These are phyloP conservation scores for Dryas integrifolia DNA, from an alignment of 331 rosid genomes.

Conservation along the genomic window DNA sequence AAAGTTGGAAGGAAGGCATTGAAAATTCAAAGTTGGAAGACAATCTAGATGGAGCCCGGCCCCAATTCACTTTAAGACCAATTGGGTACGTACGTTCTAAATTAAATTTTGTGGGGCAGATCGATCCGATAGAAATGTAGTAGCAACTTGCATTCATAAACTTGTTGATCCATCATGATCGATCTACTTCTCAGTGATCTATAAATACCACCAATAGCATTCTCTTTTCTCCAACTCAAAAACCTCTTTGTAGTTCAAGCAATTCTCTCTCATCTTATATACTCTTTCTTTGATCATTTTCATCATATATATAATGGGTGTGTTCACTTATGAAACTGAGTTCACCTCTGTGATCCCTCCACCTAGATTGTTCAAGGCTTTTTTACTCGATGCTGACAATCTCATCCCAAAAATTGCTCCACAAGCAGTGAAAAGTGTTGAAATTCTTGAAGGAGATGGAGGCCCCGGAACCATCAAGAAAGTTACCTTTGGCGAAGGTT, in stretches of 20 bases:
- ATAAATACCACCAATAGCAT: not conserved
- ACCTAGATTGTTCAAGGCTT: constrained; percentile 58
- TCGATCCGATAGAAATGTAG: not conserved
- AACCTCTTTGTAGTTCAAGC: too few species aligned
- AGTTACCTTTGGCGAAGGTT: constrained; percentile 34
- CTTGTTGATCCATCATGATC: too few species aligned
- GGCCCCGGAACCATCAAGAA: constrained; percentile 69
- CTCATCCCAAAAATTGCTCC: constrained; percentile 53
- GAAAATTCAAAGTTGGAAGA: constrained; percentile 11
- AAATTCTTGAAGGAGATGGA: constrained; percentile 51
- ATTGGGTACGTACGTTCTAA: not conserved
- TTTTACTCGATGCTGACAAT: constrained; percentile 43
- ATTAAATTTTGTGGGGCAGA: not conserved
- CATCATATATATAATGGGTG: constrained; percentile 39
- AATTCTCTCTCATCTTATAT: not conserved
- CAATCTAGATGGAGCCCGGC: not conserved
- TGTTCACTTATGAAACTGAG: constrained; percentile 38
- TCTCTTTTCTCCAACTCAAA: not conserved
- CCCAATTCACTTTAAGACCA: not conserved
- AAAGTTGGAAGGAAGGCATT: not conserved
- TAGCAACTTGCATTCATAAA: not conserved
- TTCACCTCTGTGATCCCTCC: constrained; percentile 35
- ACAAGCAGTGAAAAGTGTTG: constrained; percentile 25
- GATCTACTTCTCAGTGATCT: not conserved
- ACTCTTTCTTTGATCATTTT: not conserved